A percentile compares a stretch with the other conserved stretches of the same genome.
These are phyloP conservation scores for Trametes cinnabarina DNA, from an alignment of 768 basidiomycete genomes.

Conservation along the genomic window DNA sequence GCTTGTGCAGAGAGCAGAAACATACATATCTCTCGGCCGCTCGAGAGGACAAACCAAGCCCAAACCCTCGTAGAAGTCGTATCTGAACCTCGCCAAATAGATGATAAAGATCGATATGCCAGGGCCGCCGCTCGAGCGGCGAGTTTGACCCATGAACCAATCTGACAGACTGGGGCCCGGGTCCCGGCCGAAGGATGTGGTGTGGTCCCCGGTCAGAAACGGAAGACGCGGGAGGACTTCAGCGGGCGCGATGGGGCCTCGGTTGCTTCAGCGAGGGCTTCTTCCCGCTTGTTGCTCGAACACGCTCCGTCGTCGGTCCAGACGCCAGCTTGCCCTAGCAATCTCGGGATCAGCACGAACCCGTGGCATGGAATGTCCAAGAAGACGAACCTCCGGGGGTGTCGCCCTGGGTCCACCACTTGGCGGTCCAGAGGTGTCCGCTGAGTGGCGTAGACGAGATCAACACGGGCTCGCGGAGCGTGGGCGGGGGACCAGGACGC, in stretches of 20 bases:
- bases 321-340: conserved; percentile 46
- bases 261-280: conserved; percentile 4
- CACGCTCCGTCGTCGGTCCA: conserved; percentile 62
- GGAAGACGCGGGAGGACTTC: conserved; percentile 24
- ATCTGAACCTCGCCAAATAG: conserved; percentile 12
- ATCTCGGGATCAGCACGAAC: not conserved
- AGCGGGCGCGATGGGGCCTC: conserved; percentile 3
- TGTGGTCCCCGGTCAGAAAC: conserved; percentile 14
- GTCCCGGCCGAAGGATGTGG: not conserved
- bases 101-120: conserved; percentile 4
- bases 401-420: conserved; percentile 63
- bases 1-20: not conserved
- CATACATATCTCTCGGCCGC: not conserved
- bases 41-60: not conserved
- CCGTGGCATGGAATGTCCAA: not conserved
- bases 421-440: conserved; percentile 47
- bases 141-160: not conserved
- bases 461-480: conserved; percentile 19
- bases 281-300: conserved; percentile 16
- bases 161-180: not conserved
- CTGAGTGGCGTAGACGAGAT: conserved; percentile 19
- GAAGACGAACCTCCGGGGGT: conserved; percentile 40
- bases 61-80: conserved; percentile 4
- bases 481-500: conserved; percentile 24
- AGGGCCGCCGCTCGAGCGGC: not conserved